Evolutionary conservation across 805 yeast genomes (phyloP).

Genomic region (Ogataea neopini): DNA sequence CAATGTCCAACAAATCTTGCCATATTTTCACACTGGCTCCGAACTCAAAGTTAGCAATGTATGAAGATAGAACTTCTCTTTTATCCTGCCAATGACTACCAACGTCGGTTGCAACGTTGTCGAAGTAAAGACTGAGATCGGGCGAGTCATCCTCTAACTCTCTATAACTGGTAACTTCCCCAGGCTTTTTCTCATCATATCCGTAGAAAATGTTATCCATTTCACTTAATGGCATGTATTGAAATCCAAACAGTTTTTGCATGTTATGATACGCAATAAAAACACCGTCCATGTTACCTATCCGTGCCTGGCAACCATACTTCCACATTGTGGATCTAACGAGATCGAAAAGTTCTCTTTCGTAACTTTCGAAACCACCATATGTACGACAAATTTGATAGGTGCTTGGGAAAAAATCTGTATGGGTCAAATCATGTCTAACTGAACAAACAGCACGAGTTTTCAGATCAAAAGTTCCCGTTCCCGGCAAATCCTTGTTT

Average conservation of each 20-base stretch:
- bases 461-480: constrained; percentile 89
- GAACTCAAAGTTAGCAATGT: constrained; percentile 70
- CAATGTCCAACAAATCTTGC: constrained; percentile 42
- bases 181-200: constrained; percentile 15
- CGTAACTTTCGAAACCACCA: constrained; percentile 79
- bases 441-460: constrained; percentile 90
- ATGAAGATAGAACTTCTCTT: constrained; percentile 41
- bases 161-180: neutral
- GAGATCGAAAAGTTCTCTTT: constrained; percentile 76
- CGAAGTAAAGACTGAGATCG: constrained; percentile 5
- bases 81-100: constrained; percentile 34
- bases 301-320: constrained; percentile 87
- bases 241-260: constrained; percentile 80
- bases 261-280: constrained; percentile 90
- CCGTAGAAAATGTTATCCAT: constrained; percentile 67
- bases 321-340: constrained; percentile 76
- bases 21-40: constrained; percentile 56
- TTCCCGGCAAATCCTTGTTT: constrained; percentile 77
- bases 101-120: constrained; percentile 26
- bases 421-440: constrained; percentile 68
- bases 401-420: constrained; percentile 54
- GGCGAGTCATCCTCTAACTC: constrained; percentile 11
- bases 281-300: constrained; percentile 97
- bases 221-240: constrained; percentile 73
- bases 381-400: constrained; percentile 63